Base-by-base conservation (phyloP, 805 yeast genomes). In the Candida silvatica region DNA sequence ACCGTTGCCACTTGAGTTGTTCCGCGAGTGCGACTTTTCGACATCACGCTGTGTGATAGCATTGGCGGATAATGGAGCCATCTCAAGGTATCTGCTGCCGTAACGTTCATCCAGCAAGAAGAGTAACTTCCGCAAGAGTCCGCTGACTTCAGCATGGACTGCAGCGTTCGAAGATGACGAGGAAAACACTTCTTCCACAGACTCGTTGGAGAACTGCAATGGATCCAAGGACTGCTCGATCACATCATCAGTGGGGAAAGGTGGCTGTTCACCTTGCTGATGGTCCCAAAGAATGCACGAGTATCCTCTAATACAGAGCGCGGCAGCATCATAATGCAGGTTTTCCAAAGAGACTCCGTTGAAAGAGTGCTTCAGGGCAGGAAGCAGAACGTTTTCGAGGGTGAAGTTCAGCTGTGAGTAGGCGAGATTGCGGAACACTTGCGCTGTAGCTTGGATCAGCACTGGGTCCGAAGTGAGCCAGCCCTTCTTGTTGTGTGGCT, bases 351-450 rank as follows among this genome's bases (percentile, higher is more conserved):
- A 59, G 2, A 61, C 40, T 0, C 81, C 80, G 47, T 70, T 75
- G 47, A 77, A 79, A 5, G 81, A 68, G 2, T 66, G 55, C 37
- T 71, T 74, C 39, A 90, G 62, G 32, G 90, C 55, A 9, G 87
- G 90, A 27, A 81, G 59, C 9, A 92, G 58, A 4, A 83, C 75
- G 46, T 80, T 82, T 45, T 88, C 97, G 44, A 90, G 59, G 0
- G 84, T 72, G 48, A 81, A 81, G 48, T 80, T 87, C 39, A 82
- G 71, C 43, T 86, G 86, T 17, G 82, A 77, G 46, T 67, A 81
- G 0, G 95, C 95, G 27, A 83, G 70, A 2, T 82, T 72, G 14
- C 95, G 69, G n/a, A 87, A 62, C 12, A 83, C 65, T 44, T 82
- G 86, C 1, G 82, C 77, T 16, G 86, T 56, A 0, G 92, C 77